Conservation (phyloP, 2,329 filamentous ascomycete species). For the Paraphaeosphaeria minitans region DNA sequence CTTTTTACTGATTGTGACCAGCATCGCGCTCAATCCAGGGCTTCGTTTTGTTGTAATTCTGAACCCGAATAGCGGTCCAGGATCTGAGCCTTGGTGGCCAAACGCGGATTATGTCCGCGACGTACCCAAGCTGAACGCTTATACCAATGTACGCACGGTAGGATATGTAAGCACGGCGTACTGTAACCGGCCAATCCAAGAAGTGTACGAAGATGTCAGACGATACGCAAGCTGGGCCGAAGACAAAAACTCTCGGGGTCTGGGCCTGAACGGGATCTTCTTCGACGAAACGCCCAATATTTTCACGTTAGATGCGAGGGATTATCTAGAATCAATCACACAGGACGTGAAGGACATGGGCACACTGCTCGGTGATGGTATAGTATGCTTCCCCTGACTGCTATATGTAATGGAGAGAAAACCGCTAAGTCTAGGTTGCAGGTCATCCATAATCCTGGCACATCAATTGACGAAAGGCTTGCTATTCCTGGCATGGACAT, state of each 20-base stretch:
- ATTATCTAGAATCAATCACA: conserved; percentile 29
- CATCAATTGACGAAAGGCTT: conserved; percentile 27
- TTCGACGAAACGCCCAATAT: conserved; percentile 56
- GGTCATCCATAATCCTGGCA: conserved; percentile 41
- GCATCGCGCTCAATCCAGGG: conserved; percentile 38
- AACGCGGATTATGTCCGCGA: conserved; percentile 55
- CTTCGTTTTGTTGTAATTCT: conserved; percentile 58
- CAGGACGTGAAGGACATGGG: conserved; percentile 14
- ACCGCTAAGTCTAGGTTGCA: conserved; percentile 8
- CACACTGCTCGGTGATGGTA: conserved; percentile 14
- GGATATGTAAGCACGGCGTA: conserved; percentile 59
- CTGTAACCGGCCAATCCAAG: conserved; percentile 32
- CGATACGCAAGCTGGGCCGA: conserved; percentile 53
- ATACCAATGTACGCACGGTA: conserved; percentile 56
- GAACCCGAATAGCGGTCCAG: conserved; percentile 56
- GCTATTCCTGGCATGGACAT: conserved; percentile 32
- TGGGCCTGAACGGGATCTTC: conserved; percentile 56
- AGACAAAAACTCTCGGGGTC: conserved; percentile 28
- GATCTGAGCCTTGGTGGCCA: conserved; percentile 50
- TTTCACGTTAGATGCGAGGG: conserved; percentile 21
- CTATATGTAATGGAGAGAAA: background rate
- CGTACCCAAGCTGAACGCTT: conserved; percentile 47
- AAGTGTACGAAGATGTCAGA: conserved; percentile 48
- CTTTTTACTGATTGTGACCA: background rate
- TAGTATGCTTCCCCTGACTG: conserved; percentile 13